Base-by-base conservation (phyloP, 2,329 filamentous ascomycete species). In the Aspergillus oerlinghausenensis region DNA sequence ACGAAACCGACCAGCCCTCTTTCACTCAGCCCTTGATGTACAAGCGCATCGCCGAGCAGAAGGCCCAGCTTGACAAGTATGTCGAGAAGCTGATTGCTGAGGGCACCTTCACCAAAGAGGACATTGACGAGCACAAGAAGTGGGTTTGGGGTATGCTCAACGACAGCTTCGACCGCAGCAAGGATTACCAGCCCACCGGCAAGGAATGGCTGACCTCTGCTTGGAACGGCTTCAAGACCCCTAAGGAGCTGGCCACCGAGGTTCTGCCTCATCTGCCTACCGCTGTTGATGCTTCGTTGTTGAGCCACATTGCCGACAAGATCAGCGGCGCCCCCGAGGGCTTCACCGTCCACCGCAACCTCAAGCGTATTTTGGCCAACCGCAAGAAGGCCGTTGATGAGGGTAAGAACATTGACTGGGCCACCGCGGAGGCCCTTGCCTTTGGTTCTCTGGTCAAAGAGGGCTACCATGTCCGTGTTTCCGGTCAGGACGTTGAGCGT, bases 11-110 rank as follows among this genome's bases (percentile, higher is more conserved):
- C 73, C 94, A 99, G 82, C 94, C 94, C 50, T 96, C 93, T 43
- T 99, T 99, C 82, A 99, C 94, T n/a, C 94, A 99, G 75, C 94
- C 94, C 43, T 80, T 97, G 66, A 99, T 99, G 94, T 99, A 99
- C 85, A 97, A 97, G 87, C 90, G 89, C 70, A 97, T 99, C 72
- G 84, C 87, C 65, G 83, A 88, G 58, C 91, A 97, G 75, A 84
- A 88, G 63, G 86, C 88, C 49, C 90, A 94, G 73, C 87, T 99
- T 58, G 88, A 96, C 72, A 90, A 90, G 69, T 99, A 99, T 73
- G 85, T 94, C 65, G 85, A 96, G 70, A 90, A 96, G 82, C 87
- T 99, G 54, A 82, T 97, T 47, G 82, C 91, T 61, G 92, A 97
- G 70, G 91, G 92, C 67, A 96, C 90, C 54, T 99, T 99, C 79